These are phyloP conservation scores for Leccinum olivaceopallidum DNA, from an alignment of 768 basidiomycete species.

Conservation along the genomic window DNA sequence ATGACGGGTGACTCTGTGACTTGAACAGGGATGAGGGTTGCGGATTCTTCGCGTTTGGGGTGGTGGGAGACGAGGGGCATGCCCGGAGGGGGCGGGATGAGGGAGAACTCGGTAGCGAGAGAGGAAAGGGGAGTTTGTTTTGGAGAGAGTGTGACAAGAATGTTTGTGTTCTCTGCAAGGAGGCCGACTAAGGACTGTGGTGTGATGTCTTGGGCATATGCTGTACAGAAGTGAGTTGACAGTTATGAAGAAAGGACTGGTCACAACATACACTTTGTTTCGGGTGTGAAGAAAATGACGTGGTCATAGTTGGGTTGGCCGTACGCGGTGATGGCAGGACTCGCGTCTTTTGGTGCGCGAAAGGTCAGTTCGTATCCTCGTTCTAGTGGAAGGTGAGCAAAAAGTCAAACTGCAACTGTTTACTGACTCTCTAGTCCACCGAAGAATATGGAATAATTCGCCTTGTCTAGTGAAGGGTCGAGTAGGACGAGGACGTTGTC, in stretches of 20 bases:
- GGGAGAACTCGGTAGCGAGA: constrained; percentile 88
- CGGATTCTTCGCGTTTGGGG: constrained; percentile 64
- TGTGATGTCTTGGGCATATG: constrained; percentile 70
- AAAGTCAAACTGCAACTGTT: background rate
- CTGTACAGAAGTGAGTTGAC: constrained; percentile 35
- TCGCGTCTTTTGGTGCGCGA: constrained; percentile 75
- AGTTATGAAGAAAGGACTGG: too few species aligned
- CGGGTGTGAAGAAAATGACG: constrained; percentile 83
- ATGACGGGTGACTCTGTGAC: constrained; percentile 48
- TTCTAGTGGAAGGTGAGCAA: constrained; percentile 41
- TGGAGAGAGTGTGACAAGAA: constrained; percentile 80
- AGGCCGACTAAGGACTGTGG: constrained; percentile 80
- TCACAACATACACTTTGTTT: constrained; percentile 67
- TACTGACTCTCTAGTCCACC: constrained; percentile 67
- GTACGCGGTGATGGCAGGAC: constrained; percentile 64
- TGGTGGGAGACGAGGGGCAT: constrained; percentile 87
- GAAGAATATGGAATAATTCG: constrained; percentile 83
- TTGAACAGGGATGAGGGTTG: constrained; percentile 65
- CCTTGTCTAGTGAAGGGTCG: constrained; percentile 65
- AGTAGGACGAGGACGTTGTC: constrained; percentile 84
- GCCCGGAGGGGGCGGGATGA: constrained; percentile 83
- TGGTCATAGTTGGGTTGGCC: constrained; percentile 80
- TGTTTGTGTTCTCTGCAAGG: constrained; percentile 70
- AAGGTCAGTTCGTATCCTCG: constrained; percentile 87
- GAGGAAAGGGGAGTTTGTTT: constrained; percentile 72